phyloP scores from a whole-genome alignment of 805 yeast genomes.

The Sugiyamaella qingdaonensis region DNA sequence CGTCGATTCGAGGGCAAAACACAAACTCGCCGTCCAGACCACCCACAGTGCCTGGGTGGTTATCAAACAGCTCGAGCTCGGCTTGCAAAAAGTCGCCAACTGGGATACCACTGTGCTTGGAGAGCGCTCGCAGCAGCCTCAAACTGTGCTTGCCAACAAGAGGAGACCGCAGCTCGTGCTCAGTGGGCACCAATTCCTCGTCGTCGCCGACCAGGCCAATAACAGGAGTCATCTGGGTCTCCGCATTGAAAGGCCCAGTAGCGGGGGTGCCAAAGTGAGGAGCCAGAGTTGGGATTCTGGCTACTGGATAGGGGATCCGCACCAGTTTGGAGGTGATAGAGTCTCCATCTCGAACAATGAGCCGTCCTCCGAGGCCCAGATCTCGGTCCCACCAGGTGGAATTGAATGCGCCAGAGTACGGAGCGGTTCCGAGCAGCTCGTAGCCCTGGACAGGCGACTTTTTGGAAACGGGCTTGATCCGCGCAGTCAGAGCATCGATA shows the following conservation, averaged over 20 bases:
- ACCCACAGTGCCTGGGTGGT: slow-evolving; percentile 70
- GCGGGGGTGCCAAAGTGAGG: slow-evolving; percentile 79
- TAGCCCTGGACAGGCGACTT: slow-evolving; percentile 65
- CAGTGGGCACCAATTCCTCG: slow-evolving; percentile 44
- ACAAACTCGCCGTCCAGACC: slow-evolving; percentile 71
- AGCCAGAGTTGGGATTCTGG: slow-evolving; percentile 78
- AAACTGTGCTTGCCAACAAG: slow-evolving; percentile 64
- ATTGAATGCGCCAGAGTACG: slow-evolving; percentile 57
- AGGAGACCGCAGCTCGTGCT: slow-evolving; percentile 57
- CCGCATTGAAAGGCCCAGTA: slow-evolving; percentile 67
- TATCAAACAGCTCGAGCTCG: slow-evolving; percentile 75
- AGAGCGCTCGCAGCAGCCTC: slow-evolving; percentile 59
- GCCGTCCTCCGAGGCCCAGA: slow-evolving; percentile 77
- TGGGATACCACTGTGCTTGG: slow-evolving; percentile 51
- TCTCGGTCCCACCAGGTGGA: slow-evolving; percentile 81
- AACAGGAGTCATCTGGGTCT: slow-evolving; percentile 78
- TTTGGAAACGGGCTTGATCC: slow-evolving; percentile 67
- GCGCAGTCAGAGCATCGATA: slow-evolving; percentile 64
- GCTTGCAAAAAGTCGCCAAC: slow-evolving; percentile 60
- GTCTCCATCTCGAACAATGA: slow-evolving; percentile 46
- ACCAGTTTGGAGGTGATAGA: slow-evolving; percentile 35
- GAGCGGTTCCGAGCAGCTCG: slow-evolving; percentile 76
- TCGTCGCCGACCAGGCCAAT: slow-evolving; percentile 50
- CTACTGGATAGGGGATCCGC: slow-evolving; percentile 45
- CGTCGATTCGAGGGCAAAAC: slow-evolving; percentile 79